Conservation (phyloP, 345 rosid genomes). For the Eucalyptus cloeziana region DNA sequence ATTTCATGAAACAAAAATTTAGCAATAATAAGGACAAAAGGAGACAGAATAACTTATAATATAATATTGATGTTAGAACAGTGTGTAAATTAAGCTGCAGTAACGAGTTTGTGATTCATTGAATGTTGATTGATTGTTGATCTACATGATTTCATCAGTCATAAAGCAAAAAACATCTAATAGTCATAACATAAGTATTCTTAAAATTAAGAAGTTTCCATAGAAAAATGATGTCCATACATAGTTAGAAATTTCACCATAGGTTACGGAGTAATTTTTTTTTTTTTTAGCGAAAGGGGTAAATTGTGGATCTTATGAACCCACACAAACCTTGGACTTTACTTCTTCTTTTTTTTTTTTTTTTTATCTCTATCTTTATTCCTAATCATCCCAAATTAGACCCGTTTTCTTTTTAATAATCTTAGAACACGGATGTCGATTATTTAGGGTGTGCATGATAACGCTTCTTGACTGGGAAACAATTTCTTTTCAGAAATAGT, state of each 20-base stretch:
- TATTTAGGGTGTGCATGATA: neutral
- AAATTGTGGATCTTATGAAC: neutral
- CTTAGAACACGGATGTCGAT: rapidly evolving
- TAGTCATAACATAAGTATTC: neutral
- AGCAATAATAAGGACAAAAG: neutral
- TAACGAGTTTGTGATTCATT: neutral
- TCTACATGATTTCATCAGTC: neutral
- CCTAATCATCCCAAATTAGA: neutral
- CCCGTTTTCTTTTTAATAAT: rapidly evolving
- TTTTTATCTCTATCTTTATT: neutral
- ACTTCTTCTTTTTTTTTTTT: no score
- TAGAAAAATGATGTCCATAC: neutral
- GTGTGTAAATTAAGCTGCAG: neutral
- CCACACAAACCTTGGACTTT: neutral
- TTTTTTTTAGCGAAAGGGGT: neutral
- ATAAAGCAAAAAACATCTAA: neutral
- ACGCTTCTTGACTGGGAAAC: no score
- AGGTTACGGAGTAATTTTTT: neutral
- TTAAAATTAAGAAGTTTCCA: neutral
- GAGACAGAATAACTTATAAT: neutral
- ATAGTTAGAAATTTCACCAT: neutral
- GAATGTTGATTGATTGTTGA: no score
- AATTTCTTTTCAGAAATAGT: no score
- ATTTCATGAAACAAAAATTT: neutral
- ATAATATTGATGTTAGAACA: no score